Evolutionary conservation across 2,329 filamentous ascomycete species (phyloP), one percentile per base, ranked within the genome.

Genomic region (Neonectria hederae): DNA sequence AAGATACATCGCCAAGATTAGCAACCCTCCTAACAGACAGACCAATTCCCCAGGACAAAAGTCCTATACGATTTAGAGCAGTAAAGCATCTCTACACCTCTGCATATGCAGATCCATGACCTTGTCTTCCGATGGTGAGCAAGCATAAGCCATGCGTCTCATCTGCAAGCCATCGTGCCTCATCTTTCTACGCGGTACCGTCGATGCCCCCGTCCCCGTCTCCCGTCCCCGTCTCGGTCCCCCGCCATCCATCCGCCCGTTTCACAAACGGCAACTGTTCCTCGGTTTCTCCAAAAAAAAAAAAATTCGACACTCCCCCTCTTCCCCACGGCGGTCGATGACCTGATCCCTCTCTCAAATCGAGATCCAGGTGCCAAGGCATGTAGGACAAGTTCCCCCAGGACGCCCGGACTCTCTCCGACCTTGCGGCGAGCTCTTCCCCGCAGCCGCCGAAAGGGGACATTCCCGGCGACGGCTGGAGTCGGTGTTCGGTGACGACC

Each of bases 121-220:
- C 57, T 46, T 54, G 51, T 10, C 32, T n/a, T 45, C 45, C 21
- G 26, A 40, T 54, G 14, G n/a, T 32, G 21, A 22, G 28, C 57
- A 53, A 30, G 49, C 57, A 60, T 65, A 21, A 64, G 53, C 58
- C 60, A 58, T 66, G 58, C 60, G 59, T 64, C 59, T 64, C 61
- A 65, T 62, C 59, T 67, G 70, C 67, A 70, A 63, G 57, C 67
- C 67, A 69, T 65, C 65, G 28, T 55, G 38, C 53, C 32, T 49
- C 51, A 24, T 48, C 35, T 51, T 42, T 32, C 56, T 48, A 38
- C 51, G 38, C 42, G 22, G 45, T 45, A 49, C 45, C 45, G 40
- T 42, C 35, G n/a, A 43, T 40, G 26, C 21, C 24, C 26, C 42
- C 42, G 35, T 57, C 30, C 54, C 54, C 40, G 54, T 21, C 9